Percentiles rank a stretch among this genome's conserved stretches.
Conservation (phyloP, 306 rosid species). For the Vachellia collinsii region DNA sequence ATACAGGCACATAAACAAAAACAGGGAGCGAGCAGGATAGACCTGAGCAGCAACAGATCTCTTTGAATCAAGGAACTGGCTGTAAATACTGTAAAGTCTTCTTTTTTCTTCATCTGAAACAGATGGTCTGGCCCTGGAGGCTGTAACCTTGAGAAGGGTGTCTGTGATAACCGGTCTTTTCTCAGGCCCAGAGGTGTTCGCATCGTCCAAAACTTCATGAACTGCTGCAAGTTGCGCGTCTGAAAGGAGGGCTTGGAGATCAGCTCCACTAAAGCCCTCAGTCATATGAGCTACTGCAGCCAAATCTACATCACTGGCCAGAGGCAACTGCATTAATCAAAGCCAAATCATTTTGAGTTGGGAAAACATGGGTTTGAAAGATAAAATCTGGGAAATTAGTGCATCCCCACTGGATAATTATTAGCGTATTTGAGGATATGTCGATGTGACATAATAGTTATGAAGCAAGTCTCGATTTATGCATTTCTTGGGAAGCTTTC, state of each 20-base stretch:
- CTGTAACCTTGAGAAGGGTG: conserved; percentile 62
- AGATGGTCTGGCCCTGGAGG: conserved; percentile 80
- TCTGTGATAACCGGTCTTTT: conserved; percentile 73
- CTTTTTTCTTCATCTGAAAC: conserved; percentile 85
- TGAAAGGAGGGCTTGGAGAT: conserved; percentile 94
- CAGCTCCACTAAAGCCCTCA: conserved; percentile 97
- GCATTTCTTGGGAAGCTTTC: background rate
- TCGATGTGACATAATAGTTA: background rate
- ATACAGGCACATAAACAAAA: background rate
- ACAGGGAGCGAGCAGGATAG: background rate
- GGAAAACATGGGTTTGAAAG: conserved; percentile 10
- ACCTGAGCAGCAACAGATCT: conserved; percentile 88
- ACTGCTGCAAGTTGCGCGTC: conserved; percentile 98
- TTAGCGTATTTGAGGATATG: background rate
- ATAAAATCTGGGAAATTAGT: conserved; percentile 20
- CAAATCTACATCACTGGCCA: conserved; percentile 76
- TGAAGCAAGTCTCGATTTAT: background rate
- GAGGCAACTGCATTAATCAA: conserved; percentile 63
- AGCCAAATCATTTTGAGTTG: conserved; percentile 10
- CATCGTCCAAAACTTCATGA: conserved; percentile 69
- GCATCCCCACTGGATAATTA: background rate
- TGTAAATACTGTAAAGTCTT: conserved; percentile 70
- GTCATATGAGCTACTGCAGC: conserved; percentile 72
- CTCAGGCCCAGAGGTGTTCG: conserved; percentile 39
- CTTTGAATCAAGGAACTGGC: conserved; percentile 80